phyloP scores from a whole-genome alignment of 148 eudicot genomes.

The Pharnaceum exiguum region DNA sequence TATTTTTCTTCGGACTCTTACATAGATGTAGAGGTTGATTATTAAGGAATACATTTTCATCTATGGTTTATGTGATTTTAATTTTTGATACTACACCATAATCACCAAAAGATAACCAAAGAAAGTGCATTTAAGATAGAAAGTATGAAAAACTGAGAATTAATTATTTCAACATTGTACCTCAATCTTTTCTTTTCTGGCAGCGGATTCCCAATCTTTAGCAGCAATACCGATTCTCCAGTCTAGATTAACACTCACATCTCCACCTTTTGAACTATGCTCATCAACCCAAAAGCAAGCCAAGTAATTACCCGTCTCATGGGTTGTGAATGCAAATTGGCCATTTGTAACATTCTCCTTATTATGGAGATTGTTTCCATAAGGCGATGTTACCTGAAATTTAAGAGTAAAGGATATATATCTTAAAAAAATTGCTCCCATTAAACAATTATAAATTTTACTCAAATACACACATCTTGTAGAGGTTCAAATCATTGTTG shows the following conservation, averaged over 20 bases:
- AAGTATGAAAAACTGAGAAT: no score
- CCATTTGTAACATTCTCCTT: constrained; percentile 69
- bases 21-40: no score
- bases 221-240: constrained; percentile 93
- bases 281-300: constrained; percentile 76
- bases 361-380: constrained; percentile 57
- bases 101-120: no score
- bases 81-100: no score
- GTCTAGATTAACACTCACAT: constrained; percentile 63
- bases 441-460: background rate
- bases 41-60: no score
- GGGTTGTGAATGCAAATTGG: constrained; percentile 84
- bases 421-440: background rate
- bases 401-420: constrained; percentile 3
- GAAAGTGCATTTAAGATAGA: no score
- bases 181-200: constrained; percentile 78
- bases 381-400: constrained; percentile 75
- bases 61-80: no score
- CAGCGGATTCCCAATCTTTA: constrained; percentile 91
- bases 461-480: background rate
- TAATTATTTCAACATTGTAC: constrained; percentile 27
- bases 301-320: constrained; percentile 67
- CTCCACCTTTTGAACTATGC: constrained; percentile 31
- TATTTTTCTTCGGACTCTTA: no score
- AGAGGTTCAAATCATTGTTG: no score